A percentile compares a stretch with the other conserved stretches of the same genome.
phyloP scores from a whole-genome alignment of 768 basidiomycete species.

The Cyclocybe aegerita region DNA sequence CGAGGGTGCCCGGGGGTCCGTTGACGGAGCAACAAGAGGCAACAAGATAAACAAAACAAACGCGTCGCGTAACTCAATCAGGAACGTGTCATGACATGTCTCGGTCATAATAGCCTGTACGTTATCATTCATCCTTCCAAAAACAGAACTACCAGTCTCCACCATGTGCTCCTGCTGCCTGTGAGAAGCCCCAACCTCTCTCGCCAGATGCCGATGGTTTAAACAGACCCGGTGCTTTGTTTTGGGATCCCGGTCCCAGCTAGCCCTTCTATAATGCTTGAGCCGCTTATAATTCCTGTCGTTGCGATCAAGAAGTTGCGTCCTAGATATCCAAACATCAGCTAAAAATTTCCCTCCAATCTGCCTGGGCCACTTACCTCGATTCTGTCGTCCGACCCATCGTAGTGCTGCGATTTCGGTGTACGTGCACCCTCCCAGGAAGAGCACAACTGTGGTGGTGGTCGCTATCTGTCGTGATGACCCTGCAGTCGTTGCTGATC shows the following conservation, averaged over 20 bases:
- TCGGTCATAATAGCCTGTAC: constrained; percentile 13
- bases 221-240: constrained; percentile 31
- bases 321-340: constrained; percentile 44
- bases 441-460: constrained; percentile 91
- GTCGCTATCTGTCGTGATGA: constrained; percentile 49
- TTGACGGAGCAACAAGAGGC: constrained; percentile 14
- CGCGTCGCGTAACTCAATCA: constrained; percentile 46
- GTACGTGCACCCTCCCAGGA: constrained; percentile 96
- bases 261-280: constrained; percentile 68
- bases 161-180: constrained; percentile 26
- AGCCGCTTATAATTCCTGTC: constrained; percentile 86
- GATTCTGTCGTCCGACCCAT: constrained; percentile 86
- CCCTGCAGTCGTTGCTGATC: constrained; percentile 10
- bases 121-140: constrained; percentile 27
- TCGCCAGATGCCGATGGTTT: neutral
- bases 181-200: constrained; percentile 22
- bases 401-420: constrained; percentile 95
- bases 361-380: constrained; percentile 45
- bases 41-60: constrained; percentile 40
- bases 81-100: constrained; percentile 16
- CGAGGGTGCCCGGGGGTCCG: constrained; percentile 21
- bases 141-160: constrained; percentile 20
- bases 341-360: neutral
- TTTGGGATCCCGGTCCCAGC: constrained; percentile 40
- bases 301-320: constrained; percentile 89